A percentile compares a stretch with the other conserved stretches of the same genome.
Conservation (phyloP, 805 yeast genomes). For the Brettanomyces anomalus region DNA sequence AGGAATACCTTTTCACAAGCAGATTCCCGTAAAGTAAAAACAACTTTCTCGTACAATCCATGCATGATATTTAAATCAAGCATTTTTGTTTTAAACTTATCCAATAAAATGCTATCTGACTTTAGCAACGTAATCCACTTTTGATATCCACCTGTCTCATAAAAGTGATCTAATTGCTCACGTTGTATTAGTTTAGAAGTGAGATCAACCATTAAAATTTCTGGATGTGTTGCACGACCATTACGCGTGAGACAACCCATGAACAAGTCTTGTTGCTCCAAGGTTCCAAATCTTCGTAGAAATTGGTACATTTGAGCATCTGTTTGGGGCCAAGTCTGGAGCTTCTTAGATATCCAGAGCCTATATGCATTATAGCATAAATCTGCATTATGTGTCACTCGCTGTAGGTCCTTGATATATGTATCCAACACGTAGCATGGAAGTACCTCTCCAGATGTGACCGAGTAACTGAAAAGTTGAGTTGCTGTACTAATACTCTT, state of each 20-base stretch:
- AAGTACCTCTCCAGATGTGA: conserved; percentile 12
- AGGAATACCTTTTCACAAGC: conserved; percentile 6
- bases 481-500: conserved; percentile 20
- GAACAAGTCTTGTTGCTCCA: conserved; percentile 18
- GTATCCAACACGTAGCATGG: conserved; percentile 12
- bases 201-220: conserved; percentile 10
- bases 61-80: conserved; percentile 14
- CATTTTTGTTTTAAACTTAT: conserved; percentile 7
- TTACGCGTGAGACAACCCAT: conserved; percentile 7
- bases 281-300: conserved; percentile 11
- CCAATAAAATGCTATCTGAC: background rate
- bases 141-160: conserved; percentile 7
- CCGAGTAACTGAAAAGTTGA: conserved; percentile 22
- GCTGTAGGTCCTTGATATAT: conserved; percentile 14
- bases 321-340: conserved; percentile 11
- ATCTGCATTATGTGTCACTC: conserved; percentile 13
- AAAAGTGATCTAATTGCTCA: conserved; percentile 6
- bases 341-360: conserved; percentile 17
- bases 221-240: conserved; percentile 10
- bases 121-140: conserved; percentile 8
- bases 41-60: conserved; percentile 8
- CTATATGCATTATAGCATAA: conserved; percentile 18
- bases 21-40: conserved; percentile 4
- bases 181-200: conserved; percentile 4
- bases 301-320: conserved; percentile 17